A percentile compares a stretch with the other conserved stretches of the same genome.
Conservation (phyloP, 805 yeast species). For the Saccharomyces jurei region DNA sequence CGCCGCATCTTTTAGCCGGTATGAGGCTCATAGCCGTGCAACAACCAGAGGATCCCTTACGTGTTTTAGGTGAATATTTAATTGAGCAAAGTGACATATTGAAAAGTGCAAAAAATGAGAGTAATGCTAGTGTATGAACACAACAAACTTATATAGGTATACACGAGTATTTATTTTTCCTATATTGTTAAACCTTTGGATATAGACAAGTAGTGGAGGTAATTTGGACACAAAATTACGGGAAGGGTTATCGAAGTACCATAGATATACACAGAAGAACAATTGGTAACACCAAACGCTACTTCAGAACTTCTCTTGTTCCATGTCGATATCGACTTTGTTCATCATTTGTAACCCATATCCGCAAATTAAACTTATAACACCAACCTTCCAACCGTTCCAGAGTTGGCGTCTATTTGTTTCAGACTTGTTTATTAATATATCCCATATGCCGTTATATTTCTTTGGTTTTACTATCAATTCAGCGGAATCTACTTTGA, state of each 20-base stretch:
- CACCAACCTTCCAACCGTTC: conserved; percentile 89
- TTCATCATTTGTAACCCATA: conserved; percentile 67
- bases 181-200: not conserved
- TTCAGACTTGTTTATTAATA: conserved; percentile 39
- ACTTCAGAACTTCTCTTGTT: conserved; percentile 37
- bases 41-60: conserved; percentile 49
- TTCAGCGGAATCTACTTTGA: conserved; percentile 39
- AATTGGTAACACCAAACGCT: conserved; percentile 1
- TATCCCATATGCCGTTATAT: conserved; percentile 47
- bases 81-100: conserved; percentile 31
- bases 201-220: not conserved
- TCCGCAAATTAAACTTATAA: conserved; percentile 68
- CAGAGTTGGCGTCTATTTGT: conserved; percentile 38
- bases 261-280: not conserved
- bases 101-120: not conserved
- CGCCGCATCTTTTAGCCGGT: conserved; percentile 58
- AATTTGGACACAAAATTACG: not conserved
- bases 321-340: conserved; percentile 37
- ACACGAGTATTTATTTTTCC: not conserved
- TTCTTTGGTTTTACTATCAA: conserved; percentile 53
- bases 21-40: conserved; percentile 44
- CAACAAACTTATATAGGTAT: conserved; percentile 1
- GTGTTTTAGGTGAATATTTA: conserved; percentile 46
- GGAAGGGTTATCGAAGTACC: not conserved
- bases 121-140: not conserved